Evolutionary conservation across 2,329 filamentous ascomycete genomes (phyloP).

Genomic region (Fusarium sterilihyphosum): DNA sequence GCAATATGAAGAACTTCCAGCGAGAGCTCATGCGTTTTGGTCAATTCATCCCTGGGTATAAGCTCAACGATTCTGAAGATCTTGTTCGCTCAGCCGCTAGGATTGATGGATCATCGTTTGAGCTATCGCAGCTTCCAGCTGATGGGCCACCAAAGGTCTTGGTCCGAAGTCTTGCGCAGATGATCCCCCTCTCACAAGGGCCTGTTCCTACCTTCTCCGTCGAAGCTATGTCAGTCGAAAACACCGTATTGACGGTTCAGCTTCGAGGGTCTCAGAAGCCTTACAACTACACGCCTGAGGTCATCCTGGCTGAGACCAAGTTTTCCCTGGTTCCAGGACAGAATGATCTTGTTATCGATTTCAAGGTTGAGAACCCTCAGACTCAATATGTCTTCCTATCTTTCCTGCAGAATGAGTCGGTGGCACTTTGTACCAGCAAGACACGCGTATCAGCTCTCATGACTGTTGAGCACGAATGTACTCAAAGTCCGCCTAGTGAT

Average conservation of each 20-base stretch:
- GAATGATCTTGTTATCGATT: slow-evolving; percentile 3
- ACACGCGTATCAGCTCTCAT: slow-evolving; percentile 10
- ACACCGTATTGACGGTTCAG: neutral
- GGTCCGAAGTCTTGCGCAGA: slow-evolving; percentile 13
- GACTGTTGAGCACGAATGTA: slow-evolving; percentile 15
- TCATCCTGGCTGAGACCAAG: neutral
- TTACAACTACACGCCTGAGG: slow-evolving; percentile 11
- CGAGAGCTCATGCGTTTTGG: slow-evolving; percentile 15
- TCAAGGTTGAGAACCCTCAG: slow-evolving; percentile 1
- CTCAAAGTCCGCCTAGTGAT: neutral
- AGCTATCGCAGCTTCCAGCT: neutral
- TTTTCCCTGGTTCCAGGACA: neutral
- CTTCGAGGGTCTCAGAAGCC: neutral
- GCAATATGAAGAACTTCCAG: slow-evolving; percentile 4
- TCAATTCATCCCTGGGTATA: slow-evolving; percentile 12
- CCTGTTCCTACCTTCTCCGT: neutral
- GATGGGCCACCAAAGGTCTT: slow-evolving; percentile 8
- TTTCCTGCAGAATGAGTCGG: slow-evolving; percentile 5
- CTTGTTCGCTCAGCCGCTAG: slow-evolving; percentile 1
- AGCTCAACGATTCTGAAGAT: slow-evolving; percentile 5
- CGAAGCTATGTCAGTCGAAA: neutral
- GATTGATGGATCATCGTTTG: neutral
- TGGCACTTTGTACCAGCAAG: slow-evolving; percentile 5
- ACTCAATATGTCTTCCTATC: slow-evolving; percentile 15
- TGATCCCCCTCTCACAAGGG: neutral